Evolutionary conservation across 164 flowering plant species (phyloP).

Genomic region (Stephania japonica): DNA sequence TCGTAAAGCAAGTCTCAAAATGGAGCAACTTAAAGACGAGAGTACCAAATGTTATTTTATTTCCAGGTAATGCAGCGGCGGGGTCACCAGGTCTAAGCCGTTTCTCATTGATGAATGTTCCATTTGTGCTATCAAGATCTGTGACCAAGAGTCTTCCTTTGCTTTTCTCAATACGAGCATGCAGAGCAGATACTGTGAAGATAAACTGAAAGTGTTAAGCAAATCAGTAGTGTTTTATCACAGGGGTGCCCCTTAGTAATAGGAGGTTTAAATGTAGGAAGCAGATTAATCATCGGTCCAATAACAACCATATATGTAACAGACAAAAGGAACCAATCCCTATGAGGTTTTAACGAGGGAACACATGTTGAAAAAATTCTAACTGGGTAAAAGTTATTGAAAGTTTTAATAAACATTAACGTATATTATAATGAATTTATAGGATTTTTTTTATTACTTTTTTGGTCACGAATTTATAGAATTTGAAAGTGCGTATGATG

Average conservation of each 20-base stretch:
- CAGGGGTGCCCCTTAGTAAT: background rate
- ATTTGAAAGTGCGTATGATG: background rate
- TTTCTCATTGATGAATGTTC: constrained; percentile 64
- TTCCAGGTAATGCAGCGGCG: constrained; percentile 50
- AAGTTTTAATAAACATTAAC: too few species aligned
- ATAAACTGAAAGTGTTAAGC: constrained; percentile 2
- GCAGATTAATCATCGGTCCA: too few species aligned
- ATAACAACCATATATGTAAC: too few species aligned
- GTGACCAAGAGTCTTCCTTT: constrained; percentile 53
- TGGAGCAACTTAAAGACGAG: background rate
- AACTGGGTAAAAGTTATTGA: too few species aligned
- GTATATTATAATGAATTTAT: background rate
- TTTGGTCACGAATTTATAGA: too few species aligned
- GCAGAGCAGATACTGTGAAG: constrained; percentile 75
- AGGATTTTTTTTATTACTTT: too few species aligned
- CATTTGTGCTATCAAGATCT: constrained; percentile 88
- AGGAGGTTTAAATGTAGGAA: background rate
- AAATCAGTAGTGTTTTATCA: background rate
- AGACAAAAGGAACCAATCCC: too few species aligned
- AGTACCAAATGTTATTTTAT: constrained; percentile 62
- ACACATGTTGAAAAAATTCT: too few species aligned
- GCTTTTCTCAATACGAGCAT: constrained; percentile 68
- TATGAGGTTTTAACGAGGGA: too few species aligned
- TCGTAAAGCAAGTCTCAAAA: background rate
- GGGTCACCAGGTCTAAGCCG: constrained; percentile 53